Evolutionary conservation across 495 filamentous ascomycete genomes (phyloP).

Genomic region (Cercophora newfieldiana): DNA sequence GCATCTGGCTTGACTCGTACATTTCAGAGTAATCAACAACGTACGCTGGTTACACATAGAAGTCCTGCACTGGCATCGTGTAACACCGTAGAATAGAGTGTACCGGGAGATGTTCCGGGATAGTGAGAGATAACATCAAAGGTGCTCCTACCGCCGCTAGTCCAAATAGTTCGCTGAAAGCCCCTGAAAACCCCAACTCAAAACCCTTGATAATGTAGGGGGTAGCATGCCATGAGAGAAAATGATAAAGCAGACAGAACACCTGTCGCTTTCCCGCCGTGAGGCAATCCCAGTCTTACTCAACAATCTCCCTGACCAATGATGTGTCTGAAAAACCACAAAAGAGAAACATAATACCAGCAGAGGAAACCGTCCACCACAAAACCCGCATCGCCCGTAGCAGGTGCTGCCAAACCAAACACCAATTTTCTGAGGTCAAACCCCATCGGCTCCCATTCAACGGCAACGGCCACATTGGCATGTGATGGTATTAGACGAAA

Average conservation of each 20-base stretch:
- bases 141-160: neutral
- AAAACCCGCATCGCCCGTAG: neutral
- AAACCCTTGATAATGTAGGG: neutral
- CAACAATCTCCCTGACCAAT: conserved; percentile 15
- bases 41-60: conserved; percentile 2
- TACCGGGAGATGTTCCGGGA: neutral
- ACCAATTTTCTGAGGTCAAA: neutral
- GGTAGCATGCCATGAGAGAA: neutral
- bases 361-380: neutral
- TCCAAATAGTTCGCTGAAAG: no score
- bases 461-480: neutral
- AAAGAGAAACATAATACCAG: neutral
- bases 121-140: neutral
- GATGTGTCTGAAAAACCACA: neutral
- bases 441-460: neutral
- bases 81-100: neutral
- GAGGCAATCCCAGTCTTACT: conserved; percentile 20
- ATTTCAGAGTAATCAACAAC: neutral
- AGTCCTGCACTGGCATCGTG: neutral
- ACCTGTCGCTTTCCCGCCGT: conserved; percentile 8
- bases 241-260: neutral
- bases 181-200: neutral
- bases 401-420: neutral
- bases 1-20: neutral
- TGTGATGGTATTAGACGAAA: neutral